phyloP scores from a whole-genome alignment of 805 yeast species.

The Saccharomycodes ludwigii region DNA sequence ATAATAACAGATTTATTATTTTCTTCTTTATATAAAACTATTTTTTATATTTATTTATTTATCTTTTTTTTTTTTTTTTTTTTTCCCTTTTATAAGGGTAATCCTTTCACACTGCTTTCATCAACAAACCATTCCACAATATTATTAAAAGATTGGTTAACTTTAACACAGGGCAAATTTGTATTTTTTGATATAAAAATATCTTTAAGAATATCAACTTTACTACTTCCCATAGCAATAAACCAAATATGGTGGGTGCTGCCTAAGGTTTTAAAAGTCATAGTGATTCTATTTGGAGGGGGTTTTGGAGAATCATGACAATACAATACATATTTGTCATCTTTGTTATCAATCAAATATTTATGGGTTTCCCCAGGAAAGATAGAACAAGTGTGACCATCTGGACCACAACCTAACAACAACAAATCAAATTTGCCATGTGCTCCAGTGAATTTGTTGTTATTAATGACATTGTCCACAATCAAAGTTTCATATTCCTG shows the following conservation, averaged over 20 bases:
- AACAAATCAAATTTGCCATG: constrained; percentile 41
- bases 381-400: constrained; percentile 88
- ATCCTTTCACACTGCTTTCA: constrained; percentile 61
- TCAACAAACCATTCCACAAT: constrained; percentile 78
- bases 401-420: constrained; percentile 87
- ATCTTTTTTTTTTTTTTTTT: too few species aligned
- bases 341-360: constrained; percentile 40
- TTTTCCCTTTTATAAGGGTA: too few species aligned
- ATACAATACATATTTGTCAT: constrained; percentile 39
- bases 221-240: constrained; percentile 83
- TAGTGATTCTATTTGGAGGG: constrained; percentile 82
- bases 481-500: constrained; percentile 45
- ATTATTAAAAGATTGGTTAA: constrained; percentile 42
- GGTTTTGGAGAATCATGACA: constrained; percentile 85
- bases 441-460: too few species aligned
- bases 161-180: constrained; percentile 60
- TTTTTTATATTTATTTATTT: too few species aligned
- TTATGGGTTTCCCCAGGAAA: constrained; percentile 63
- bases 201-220: constrained; percentile 57
- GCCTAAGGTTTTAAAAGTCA: constrained; percentile 67
- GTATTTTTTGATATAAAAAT: constrained; percentile 45
- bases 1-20: too few species aligned
- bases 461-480: constrained; percentile 35
- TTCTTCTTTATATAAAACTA: too few species aligned
- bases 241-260: constrained; percentile 44